Conservation (phyloP, 2,329 filamentous ascomycete genomes). For the Pyricularia pennisetigena region DNA sequence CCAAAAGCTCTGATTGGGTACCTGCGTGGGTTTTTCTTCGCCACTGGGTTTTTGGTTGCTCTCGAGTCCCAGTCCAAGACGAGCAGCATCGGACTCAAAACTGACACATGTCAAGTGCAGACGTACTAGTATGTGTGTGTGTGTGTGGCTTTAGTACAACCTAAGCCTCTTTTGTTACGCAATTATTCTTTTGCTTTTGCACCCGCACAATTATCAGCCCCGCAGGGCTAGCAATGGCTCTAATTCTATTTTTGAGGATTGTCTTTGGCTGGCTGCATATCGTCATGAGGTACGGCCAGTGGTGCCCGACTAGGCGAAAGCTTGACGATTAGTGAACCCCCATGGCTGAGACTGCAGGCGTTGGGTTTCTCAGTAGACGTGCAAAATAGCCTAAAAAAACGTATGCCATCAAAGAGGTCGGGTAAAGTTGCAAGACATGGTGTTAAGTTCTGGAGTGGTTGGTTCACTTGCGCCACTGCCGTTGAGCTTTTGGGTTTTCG, state of each 20-base stretch:
- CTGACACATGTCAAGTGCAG: too few relatives aligned
- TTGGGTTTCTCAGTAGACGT: background rate
- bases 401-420: background rate
- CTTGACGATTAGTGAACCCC: background rate
- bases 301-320: background rate
- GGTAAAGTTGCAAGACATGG: too few relatives aligned
- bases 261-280: background rate
- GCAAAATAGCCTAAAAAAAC: background rate
- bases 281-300: background rate
- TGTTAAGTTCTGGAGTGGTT: background rate
- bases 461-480: background rate
- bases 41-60: too few relatives aligned
- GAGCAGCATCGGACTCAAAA: too few relatives aligned
- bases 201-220: background rate
- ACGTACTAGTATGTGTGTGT: too few relatives aligned
- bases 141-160: too few relatives aligned
- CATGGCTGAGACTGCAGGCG: background rate
- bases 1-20: background rate
- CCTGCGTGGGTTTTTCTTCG: background rate
- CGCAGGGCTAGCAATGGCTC: background rate
- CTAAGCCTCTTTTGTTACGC: background rate
- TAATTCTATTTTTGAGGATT: background rate
- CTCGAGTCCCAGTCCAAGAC: too few relatives aligned
- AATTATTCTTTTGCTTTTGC: background rate
- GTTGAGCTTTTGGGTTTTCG: background rate